Evolutionary conservation across 2,329 filamentous ascomycete genomes (phyloP).

Genomic region (Gremmenia infestans): DNA sequence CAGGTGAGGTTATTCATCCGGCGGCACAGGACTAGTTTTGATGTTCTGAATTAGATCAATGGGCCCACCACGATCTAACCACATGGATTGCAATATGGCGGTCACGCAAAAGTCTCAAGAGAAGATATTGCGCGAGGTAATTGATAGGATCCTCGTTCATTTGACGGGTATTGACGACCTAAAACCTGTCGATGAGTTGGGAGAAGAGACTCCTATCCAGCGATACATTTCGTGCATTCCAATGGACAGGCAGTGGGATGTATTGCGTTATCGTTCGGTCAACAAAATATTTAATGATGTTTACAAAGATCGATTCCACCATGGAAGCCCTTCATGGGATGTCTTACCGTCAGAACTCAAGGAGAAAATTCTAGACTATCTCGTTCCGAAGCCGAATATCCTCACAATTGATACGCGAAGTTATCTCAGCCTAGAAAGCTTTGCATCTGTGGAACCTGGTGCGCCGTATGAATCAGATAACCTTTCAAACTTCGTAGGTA

Average conservation of each 20-base stretch:
- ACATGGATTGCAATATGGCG: neutral
- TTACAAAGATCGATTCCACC: neutral
- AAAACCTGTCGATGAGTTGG: neutral
- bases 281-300: neutral
- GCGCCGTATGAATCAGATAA: neutral
- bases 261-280: neutral
- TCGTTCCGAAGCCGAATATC: neutral
- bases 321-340: neutral
- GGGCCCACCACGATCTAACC: neutral
- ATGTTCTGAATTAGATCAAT: neutral
- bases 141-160: neutral
- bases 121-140: neutral
- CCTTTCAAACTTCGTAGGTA: slow-evolving; percentile 1
- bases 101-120: neutral
- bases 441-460: neutral
- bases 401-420: slow-evolving; percentile 6
- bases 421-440: slow-evolving; percentile 10
- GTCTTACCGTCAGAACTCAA: neutral
- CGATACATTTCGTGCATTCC: neutral
- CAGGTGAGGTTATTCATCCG: neutral
- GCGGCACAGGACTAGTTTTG: neutral
- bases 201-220: neutral
- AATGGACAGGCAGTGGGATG: neutral
- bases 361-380: slow-evolving; percentile 1
- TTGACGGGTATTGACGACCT: neutral